Base-by-base conservation (phyloP, 108 stramenopile genomes). In the Fragilaria crotonensis region DNA sequence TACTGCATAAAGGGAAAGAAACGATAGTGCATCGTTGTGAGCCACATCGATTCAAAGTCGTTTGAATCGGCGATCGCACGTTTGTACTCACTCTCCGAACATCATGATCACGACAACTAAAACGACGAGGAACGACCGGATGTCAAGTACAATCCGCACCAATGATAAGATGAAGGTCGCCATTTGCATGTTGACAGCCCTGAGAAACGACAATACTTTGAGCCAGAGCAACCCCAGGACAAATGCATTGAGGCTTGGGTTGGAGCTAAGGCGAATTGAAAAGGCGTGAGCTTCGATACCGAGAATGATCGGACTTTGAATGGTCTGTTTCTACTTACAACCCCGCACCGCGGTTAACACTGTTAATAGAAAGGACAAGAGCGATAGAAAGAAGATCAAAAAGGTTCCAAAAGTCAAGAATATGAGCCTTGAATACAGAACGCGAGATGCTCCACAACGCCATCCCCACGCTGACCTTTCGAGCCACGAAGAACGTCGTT, bases 111-210 rank as follows among this genome's bases (percentile, higher is more conserved):
- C n/a, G 17, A 73, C 62, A 33, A 46, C 25, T 27, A 73, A 52
- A 25, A 67, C 60, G 2, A 73, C 18, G n/a, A 18, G 20, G 4
- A 57, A 41, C n/a, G 20, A 33, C 7, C 33, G 25, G 21, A 70
- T 66, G 23, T 65, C 63, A 20, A 31, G 27, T 19, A 62, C 47
- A 25, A 72, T 68, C 60, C 62, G 49, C 9, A 63, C 51, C 0
- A 74, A 20, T 19, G 73, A 61, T n/a, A 82, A 32, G n/a, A 78
- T 64, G 48, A 82, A 82, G 3, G 80, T 78, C 4, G 80, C 73
- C 50, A 82, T 57, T 46, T 78, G 58, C 52, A 62, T 64, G 48
- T 82, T 82, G 20, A 66, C 36, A 5, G 63, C 70, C 58, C 77
- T 78, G 1, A 78, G 28, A 22, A 67, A 67, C 0, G 60, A 71